A percentile compares a stretch with the other conserved stretches of the same genome.
Conservation (phyloP, 257 asterid genomes). For the Nemophila menziesii region DNA sequence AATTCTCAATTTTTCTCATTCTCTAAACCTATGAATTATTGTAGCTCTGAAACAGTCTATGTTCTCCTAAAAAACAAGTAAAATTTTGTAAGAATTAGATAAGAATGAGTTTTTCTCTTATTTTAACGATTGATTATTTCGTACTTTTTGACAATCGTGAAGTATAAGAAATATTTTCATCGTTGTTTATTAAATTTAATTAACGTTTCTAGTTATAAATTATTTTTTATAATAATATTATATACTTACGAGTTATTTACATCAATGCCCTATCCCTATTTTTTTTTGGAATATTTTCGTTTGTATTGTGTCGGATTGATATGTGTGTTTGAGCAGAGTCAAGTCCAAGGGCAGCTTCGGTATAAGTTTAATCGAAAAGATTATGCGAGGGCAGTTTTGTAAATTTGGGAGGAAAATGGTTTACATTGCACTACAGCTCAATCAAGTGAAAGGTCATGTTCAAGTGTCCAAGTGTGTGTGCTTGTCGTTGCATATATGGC, state of each 20-base stretch:
- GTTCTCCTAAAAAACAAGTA: too few species aligned
- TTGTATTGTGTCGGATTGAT: background rate
- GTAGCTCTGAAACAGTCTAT: too few species aligned
- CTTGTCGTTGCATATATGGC: too few species aligned
- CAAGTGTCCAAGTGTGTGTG: background rate
- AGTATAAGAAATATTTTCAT: too few species aligned
- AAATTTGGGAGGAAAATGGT: background rate
- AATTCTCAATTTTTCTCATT: too few species aligned
- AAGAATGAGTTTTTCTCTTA: too few species aligned
- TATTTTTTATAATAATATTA: too few species aligned
- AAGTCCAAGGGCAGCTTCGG: background rate
- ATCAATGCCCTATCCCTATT: background rate
- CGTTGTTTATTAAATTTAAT: too few species aligned
- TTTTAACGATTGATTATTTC: too few species aligned
- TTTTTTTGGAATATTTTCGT: background rate
- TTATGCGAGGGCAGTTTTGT: background rate
- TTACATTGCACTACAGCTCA: background rate
- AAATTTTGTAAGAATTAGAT: background rate
- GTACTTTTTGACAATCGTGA: background rate
- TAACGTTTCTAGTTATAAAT: background rate
- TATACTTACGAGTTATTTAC: too few species aligned
- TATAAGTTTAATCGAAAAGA: background rate
- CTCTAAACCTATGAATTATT: too few species aligned
- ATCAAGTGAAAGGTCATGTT: background rate
- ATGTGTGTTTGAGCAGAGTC: background rate